phyloP scores from a whole-genome alignment of 2,329 filamentous ascomycete species.

The Colletotrichum viniferum region DNA sequence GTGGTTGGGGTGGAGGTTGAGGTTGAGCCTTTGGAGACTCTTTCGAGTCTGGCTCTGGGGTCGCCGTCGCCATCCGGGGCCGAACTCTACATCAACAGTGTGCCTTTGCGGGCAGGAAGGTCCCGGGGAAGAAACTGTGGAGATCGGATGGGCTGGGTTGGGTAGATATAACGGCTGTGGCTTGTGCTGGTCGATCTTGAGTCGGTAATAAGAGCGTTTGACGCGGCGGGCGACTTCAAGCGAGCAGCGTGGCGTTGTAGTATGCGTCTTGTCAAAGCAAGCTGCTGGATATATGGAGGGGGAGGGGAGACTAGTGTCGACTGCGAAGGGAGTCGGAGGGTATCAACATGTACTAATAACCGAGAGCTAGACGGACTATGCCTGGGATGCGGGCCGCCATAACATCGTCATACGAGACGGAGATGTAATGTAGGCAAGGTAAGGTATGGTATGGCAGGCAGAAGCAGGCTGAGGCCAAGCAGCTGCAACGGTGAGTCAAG shows the following conservation, averaged over 20 bases:
- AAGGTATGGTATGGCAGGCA: not conserved
- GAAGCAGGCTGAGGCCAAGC: constrained; percentile 16
- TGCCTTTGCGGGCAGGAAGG: constrained; percentile 10
- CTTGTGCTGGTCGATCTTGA: not conserved
- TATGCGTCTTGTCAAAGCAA: not conserved
- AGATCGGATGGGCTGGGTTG: not conserved
- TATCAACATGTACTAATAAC: constrained; percentile 7
- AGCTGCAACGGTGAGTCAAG: constrained; percentile 11
- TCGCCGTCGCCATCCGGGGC: constrained; percentile 22
- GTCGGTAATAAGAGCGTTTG: not conserved
- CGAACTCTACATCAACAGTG: constrained; percentile 13
- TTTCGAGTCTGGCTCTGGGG: constrained; percentile 22
- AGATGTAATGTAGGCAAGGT: not conserved
- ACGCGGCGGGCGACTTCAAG: not conserved
- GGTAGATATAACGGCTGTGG: constrained; percentile 6
- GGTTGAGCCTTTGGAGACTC: constrained; percentile 16
- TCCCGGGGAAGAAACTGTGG: not conserved
- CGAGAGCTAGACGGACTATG: not conserved
- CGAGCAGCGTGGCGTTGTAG: not conserved
- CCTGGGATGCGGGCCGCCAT: not conserved
- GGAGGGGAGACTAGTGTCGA: not conserved
- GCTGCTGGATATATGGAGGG: not conserved
- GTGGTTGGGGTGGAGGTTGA: constrained; percentile 9
- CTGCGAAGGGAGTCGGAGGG: not conserved
- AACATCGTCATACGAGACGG: constrained; percentile 9